Conservation (phyloP, 208 protist genomes). For the Trypanosoma conorhini region DNA sequence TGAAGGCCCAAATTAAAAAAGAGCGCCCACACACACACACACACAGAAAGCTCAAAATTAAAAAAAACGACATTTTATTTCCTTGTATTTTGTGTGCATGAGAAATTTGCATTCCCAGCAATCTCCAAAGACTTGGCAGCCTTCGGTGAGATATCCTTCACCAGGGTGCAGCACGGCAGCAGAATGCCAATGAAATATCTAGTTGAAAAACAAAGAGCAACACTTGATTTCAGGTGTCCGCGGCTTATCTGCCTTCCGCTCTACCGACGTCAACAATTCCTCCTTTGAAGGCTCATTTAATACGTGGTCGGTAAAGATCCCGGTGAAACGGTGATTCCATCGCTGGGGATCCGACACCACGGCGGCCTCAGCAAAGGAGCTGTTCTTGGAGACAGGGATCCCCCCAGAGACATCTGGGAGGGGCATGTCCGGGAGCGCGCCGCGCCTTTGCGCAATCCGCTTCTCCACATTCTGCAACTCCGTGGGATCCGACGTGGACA, state of each 20-base stretch:
- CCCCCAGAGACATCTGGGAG: constrained; percentile 12
- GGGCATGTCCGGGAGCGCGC: constrained; percentile 11
- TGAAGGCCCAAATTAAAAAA: not conserved
- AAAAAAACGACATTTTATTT: not conserved
- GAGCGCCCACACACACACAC: not conserved
- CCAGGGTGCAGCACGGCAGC: not conserved
- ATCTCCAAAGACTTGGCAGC: not conserved
- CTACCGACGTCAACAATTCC: not conserved
- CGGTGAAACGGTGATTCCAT: constrained; percentile 24
- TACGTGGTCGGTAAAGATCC: constrained; percentile 3
- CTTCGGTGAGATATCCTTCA: not conserved
- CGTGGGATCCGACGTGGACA: not conserved
- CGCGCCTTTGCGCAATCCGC: constrained; percentile 17
- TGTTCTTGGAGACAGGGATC: constrained; percentile 27
- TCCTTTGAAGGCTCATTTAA: not conserved
- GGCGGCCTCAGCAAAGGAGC: constrained; percentile 23
- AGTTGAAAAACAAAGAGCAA: constrained; percentile 30
- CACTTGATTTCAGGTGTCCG: constrained; percentile 26
- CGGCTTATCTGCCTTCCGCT: constrained; percentile 7
- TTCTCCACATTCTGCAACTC: constrained; percentile 8
- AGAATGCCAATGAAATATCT: not conserved
- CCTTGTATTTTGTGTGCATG: not conserved
- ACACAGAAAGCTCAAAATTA: not conserved
- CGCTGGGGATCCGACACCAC: constrained; percentile 8
- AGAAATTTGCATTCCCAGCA: not conserved